phyloP scores from a whole-genome alignment of 805 yeast genomes.

The Komagataella kurtzmanii region DNA sequence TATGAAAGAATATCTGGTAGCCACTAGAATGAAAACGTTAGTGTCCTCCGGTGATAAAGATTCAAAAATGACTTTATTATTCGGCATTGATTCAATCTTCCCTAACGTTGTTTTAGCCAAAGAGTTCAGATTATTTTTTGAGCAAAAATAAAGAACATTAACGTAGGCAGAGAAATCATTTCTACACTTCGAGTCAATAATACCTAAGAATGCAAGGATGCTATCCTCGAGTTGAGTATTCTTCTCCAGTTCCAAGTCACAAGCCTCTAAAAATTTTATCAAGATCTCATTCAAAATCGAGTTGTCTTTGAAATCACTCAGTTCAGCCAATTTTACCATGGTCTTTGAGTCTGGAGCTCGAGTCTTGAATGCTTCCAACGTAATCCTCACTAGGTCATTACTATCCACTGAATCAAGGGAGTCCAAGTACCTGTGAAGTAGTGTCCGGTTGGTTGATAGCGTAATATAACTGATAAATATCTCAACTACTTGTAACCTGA shows the following conservation, averaged over 20 bases:
- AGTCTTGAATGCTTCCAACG: slow-evolving; percentile 16
- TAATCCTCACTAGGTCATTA: slow-evolving; percentile 12
- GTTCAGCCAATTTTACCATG: slow-evolving; percentile 9
- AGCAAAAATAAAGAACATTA: slow-evolving; percentile 16
- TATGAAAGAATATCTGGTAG: slow-evolving; percentile 8
- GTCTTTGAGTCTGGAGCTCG: slow-evolving; percentile 16
- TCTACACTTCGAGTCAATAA: slow-evolving; percentile 7
- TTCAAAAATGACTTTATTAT: not conserved
- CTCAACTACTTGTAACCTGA: slow-evolving; percentile 18
- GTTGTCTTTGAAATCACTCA: slow-evolving; percentile 3
- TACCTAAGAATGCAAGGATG: slow-evolving; percentile 8
- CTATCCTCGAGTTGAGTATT: slow-evolving; percentile 12
- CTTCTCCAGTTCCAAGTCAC: slow-evolving; percentile 3
- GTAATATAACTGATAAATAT: slow-evolving; percentile 18
- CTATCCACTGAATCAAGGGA: slow-evolving; percentile 16
- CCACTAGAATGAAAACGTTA: slow-evolving; percentile 12
- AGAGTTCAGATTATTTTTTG: slow-evolving; percentile 13
- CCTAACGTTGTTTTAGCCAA: slow-evolving; percentile 9
- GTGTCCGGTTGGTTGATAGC: slow-evolving; percentile 14
- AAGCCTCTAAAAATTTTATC: slow-evolving; percentile 4
- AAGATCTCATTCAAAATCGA: not conserved
- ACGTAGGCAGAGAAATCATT: slow-evolving; percentile 9
- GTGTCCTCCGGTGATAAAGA: slow-evolving; percentile 10
- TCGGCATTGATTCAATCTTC: slow-evolving; percentile 5
- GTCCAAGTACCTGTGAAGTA: slow-evolving; percentile 11